Base-by-base conservation (phyloP, 2,329 filamentous ascomycete genomes). In the Colletotrichum neosansevieriae region DNA sequence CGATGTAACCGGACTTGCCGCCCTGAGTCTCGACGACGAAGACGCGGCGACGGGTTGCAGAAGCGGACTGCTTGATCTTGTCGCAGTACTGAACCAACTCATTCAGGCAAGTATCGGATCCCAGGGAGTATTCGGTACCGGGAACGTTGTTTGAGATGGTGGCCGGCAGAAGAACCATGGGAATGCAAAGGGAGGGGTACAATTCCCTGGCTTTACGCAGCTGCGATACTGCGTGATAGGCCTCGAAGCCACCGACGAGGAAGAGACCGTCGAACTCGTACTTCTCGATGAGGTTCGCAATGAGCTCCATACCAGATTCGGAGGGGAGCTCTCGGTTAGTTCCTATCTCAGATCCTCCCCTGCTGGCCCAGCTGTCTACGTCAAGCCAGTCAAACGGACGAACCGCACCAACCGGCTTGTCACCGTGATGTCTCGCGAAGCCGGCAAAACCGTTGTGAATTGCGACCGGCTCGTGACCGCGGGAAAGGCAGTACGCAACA, bases 71-170 rank as follows among this genome's bases (percentile, higher is more conserved):
- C 80, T 97, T 94, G 81, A 98, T 98, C 75, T 94, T 95, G 84
- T 99, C 96, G 78, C 95, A 98, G 82, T 98, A 99, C 73, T 91
- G 89, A 71, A 98, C 94, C 44, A 99, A 86, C 63, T 97, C 94
- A 82, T 99, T 99, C 71, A 99, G 84, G 77, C 96, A 98, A 1
- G 96, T 99, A 76, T 99, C 96, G 36, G 94, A 97, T 49, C 96
- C 96, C 51, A 99, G 89, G 1, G 94, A 98, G 83, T 98, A 98
- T 80, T 99, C 96, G 0, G 95, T 97, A 44, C 96, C 96, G 0
- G 96, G 96, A 4, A 99, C 96, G 78, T 99, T 99, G 86, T 99
- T 99, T 72, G 94, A 97, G 74, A 99, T 95, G 10, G 96, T 99
- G n/a, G 96, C 96, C 0, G 96, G 96, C 29, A 99, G 86, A 47